A percentile compares a stretch with the other conserved stretches of the same genome.
These are phyloP conservation scores for Hordeum pubiflorum DNA, from an alignment of 202 grass and related monocot species.

Conservation along the genomic window DNA sequence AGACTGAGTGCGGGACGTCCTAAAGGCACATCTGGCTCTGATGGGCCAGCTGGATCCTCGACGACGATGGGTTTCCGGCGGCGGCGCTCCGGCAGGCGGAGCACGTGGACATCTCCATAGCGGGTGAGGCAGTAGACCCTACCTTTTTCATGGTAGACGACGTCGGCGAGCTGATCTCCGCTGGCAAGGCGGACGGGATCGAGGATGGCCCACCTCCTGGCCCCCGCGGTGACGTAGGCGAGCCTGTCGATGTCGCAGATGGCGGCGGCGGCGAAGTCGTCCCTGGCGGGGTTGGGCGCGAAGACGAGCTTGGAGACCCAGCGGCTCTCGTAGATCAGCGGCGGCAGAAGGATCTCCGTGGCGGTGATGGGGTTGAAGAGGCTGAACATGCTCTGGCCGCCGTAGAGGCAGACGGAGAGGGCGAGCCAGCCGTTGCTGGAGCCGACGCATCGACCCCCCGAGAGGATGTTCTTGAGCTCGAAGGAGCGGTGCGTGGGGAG, in stretches of 20 bases:
- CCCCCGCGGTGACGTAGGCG: conserved; percentile 50
- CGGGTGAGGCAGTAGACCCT: conserved; percentile 56
- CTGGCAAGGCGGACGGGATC: conserved; percentile 21
- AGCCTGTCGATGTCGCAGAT: conserved; percentile 53
- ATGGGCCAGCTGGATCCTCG: conserved; percentile 27
- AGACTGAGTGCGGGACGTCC: neutral
- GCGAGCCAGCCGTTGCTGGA: conserved; percentile 60
- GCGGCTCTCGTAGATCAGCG: conserved; percentile 48
- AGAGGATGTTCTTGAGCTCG: conserved; percentile 41
- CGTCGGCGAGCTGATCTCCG: conserved; percentile 46
- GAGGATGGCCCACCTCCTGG: conserved; percentile 46
- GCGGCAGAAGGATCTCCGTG: conserved; percentile 42
- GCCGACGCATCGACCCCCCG: conserved; percentile 35
- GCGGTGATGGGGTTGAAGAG: conserved; percentile 47
- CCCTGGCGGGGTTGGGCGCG: conserved; percentile 36
- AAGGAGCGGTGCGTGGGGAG: conserved; percentile 36
- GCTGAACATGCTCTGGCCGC: conserved; percentile 26
- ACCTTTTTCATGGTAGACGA: conserved; percentile 47
- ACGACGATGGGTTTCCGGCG: conserved; percentile 26
- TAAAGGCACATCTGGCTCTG: neutral
- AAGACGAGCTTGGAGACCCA: conserved; percentile 62
- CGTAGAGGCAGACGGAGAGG: conserved; percentile 30
- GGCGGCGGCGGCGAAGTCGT: conserved; percentile 46
- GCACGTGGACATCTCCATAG: conserved; percentile 43
- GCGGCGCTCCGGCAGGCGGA: conserved; percentile 41